Evolutionary conservation across 2,329 filamentous ascomycete genomes (phyloP).

Genomic region (Peltaster fructicola): DNA sequence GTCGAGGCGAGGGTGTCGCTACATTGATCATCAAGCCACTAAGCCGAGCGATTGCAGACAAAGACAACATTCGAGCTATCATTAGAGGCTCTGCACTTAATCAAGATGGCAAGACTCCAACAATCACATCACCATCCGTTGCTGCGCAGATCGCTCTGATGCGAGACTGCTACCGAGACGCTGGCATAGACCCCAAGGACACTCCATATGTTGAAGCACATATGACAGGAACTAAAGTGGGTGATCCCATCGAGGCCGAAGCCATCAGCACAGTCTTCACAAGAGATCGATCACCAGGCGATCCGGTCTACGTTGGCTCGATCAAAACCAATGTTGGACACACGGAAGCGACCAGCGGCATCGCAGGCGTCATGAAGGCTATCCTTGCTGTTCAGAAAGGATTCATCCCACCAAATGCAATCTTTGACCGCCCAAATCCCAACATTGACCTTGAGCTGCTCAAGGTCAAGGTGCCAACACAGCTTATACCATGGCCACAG

Average conservation of each 20-base stretch:
- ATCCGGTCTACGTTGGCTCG: conserved; percentile 9
- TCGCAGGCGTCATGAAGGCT: conserved; percentile 8
- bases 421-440: conserved; percentile 11
- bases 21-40: conserved; percentile 25
- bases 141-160: conserved; percentile 23
- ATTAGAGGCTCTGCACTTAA: conserved; percentile 18
- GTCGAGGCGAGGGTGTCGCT: conserved; percentile 34
- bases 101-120: conserved; percentile 7
- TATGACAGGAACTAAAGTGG: conserved; percentile 13
- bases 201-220: conserved; percentile 11
- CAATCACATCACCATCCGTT: conserved; percentile 23
- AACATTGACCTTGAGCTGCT: conserved; percentile 12
- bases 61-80: conserved; percentile 8
- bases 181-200: conserved; percentile 15
- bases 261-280: conserved; percentile 5
- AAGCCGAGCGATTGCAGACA: conserved; percentile 5
- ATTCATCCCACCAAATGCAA: conserved; percentile 11
- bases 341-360: conserved; percentile 5
- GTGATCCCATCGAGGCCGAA: conserved; percentile 9
- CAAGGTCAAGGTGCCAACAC: conserved; percentile 7
- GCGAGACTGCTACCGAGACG: conserved; percentile 18
- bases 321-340: conserved; percentile 13
- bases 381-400: conserved; percentile 10
- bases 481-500: conserved; percentile 15
- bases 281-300: conserved; percentile 3